Conservation (phyloP, 352 stramenopile genomes). For the Thalassiosira hispida region DNA sequence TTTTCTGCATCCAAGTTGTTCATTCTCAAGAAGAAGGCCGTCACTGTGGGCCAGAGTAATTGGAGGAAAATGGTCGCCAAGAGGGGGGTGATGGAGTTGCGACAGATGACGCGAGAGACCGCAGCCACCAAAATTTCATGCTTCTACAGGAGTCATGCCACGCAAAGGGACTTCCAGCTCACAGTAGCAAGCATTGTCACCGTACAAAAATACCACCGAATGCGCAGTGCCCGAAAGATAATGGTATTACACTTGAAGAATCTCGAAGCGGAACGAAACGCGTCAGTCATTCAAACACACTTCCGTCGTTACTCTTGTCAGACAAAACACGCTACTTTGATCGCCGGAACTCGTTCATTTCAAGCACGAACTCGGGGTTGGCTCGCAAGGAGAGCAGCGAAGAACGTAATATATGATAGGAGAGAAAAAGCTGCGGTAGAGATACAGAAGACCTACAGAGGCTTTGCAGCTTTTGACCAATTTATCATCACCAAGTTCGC, state of each 20-base stretch:
- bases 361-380: slow-evolving; percentile 8
- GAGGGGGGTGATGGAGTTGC: slow-evolving; percentile 4
- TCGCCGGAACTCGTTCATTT: slow-evolving; percentile 9
- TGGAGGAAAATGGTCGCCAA: slow-evolving; percentile 10
- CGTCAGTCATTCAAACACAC: slow-evolving; percentile 13
- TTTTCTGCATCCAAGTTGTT: slow-evolving; percentile 7
- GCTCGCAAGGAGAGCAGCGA: neutral
- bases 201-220: slow-evolving; percentile 18
- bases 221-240: neutral
- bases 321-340: neutral
- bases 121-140: slow-evolving; percentile 24
- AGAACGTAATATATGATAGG: neutral
- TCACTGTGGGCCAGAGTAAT: slow-evolving; percentile 12
- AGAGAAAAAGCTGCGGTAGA: slow-evolving; percentile 15
- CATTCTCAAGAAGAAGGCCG: slow-evolving; percentile 13
- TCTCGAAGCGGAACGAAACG: slow-evolving; percentile 1
- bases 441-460: slow-evolving; percentile 37
- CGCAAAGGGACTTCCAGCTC: neutral
- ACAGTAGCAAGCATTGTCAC: slow-evolving; percentile 10
- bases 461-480: neutral
- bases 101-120: neutral
- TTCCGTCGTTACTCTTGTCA: slow-evolving; percentile 9
- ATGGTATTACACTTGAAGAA: neutral
- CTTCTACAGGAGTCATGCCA: slow-evolving; percentile 3
- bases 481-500: slow-evolving; percentile 29